Evolutionary conservation across 352 stramenopile species (phyloP), one percentile per base, ranked within the genome.

Genomic region (Blastocystis hominis): DNA sequence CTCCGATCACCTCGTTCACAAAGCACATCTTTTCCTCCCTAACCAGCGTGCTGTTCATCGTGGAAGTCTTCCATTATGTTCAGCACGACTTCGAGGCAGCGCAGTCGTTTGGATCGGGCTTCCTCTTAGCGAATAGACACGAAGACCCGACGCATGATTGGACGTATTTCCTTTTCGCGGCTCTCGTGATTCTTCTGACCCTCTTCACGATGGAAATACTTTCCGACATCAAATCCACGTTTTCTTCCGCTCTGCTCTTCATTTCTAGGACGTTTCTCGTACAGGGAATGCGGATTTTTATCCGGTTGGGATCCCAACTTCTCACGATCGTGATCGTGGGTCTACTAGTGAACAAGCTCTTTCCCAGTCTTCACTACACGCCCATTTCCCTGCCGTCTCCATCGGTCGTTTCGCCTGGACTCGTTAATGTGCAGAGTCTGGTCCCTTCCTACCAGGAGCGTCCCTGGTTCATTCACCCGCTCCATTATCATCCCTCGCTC

Each of bases 11-110:
- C 6, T 62, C 70, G 5, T 80, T 80, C 30, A 80, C 70, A 24
- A 80, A 80, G 70, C 46, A 80, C 20, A 62, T 80, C n/a, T 80
- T 80, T 38, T 80, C 70, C 20, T 80, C 70, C 15, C 53, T 80
- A 30, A 80, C 70, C 5, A 61, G 38, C 30, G 70, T 80, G 30
- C 30, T 80, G 0, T 80, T 80, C 53, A 64, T 80, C 30, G 20
- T 64, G 17, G 70, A 80, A 38, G 70, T 80, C 1, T 64, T 80
- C 38, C 46, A 80, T 15, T 80, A 80, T 47, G 36, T 80, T 7
- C 5, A 61, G 30, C 53, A 80, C 5, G 5, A 78, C 53, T 56
- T 40, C 34, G 30, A 68, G 59, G 15, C 15, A 2, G 59, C 59
- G 10, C 15, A 38, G 59, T 68, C 10, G 1, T 68, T 4, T 68